Conservation (phyloP, 768 basidiomycete species). For the Boletus coccyginus region DNA sequence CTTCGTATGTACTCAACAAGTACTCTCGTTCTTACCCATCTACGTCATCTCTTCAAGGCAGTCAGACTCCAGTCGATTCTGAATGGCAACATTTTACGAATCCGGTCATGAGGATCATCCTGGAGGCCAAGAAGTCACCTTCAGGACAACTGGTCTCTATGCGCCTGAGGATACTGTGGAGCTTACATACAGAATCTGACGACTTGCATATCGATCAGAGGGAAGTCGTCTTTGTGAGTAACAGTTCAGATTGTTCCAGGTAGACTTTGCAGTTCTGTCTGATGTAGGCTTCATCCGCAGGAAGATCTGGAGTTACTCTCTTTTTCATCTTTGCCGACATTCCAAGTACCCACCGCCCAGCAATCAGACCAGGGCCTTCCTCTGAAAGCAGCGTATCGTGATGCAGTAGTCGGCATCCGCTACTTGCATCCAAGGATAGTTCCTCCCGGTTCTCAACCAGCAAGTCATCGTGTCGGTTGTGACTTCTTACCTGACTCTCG, state of each 20-base stretch:
- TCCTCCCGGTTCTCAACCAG: constrained; percentile 30
- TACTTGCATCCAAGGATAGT: constrained; percentile 54
- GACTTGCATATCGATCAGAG: constrained; percentile 42
- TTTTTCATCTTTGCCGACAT: constrained; percentile 50
- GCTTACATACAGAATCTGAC: constrained; percentile 39
- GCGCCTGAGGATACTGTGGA: constrained; percentile 64
- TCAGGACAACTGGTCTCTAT: constrained; percentile 58
- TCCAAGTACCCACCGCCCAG: constrained; percentile 23
- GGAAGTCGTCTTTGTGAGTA: constrained; percentile 68
- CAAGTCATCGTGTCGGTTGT: constrained; percentile 14
- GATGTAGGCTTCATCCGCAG: constrained; percentile 34
- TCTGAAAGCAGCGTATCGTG: constrained; percentile 79
- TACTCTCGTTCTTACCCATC: constrained; percentile 66
- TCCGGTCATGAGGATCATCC: constrained; percentile 57
- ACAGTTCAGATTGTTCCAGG: neutral
- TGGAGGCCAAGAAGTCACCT: constrained; percentile 56
- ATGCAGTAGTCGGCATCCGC: constrained; percentile 69
- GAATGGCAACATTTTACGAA: constrained; percentile 84
- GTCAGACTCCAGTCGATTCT: constrained; percentile 27
- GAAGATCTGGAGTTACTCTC: constrained; percentile 75
- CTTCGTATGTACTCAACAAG: constrained; percentile 55
- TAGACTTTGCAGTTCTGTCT: neutral
- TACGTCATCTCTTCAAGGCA: constrained; percentile 8
- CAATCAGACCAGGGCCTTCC: constrained; percentile 55
- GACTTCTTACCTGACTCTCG: constrained; percentile 4